phyloP scores from a whole-genome alignment of 495 filamentous ascomycete species.

The Zalerion maritima region DNA sequence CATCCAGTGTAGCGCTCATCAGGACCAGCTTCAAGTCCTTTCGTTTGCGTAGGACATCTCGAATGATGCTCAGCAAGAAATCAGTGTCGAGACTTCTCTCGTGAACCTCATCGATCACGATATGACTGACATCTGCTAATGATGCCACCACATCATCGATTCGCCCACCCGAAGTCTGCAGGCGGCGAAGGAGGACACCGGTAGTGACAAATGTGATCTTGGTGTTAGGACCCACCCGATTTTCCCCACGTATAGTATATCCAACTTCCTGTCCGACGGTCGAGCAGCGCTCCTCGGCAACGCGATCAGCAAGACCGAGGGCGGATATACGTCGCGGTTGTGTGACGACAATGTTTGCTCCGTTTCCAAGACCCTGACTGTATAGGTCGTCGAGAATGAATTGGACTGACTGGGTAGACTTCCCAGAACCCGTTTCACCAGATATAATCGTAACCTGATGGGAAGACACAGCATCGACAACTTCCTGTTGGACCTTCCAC shows the following conservation, averaged over 20 bases:
- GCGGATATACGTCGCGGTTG: conserved; percentile 93
- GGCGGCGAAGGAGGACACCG: conserved; percentile 77
- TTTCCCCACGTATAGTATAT: conserved; percentile 89
- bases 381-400: conserved; percentile 92
- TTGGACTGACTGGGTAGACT: conserved; percentile 93
- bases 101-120: conserved; percentile 95
- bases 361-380: conserved; percentile 50
- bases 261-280: conserved; percentile 78
- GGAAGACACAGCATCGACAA: conserved; percentile 53
- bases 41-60: conserved; percentile 61
- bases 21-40: conserved; percentile 82
- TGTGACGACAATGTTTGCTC: conserved; percentile 88
- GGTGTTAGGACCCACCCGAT: conserved; percentile 47
- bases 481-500: conserved; percentile 65
- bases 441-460: conserved; percentile 91
- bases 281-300: conserved; percentile 78
- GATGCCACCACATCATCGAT: conserved; percentile 63
- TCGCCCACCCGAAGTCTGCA: conserved; percentile 73
- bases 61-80: conserved; percentile 78
- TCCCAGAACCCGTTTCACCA: conserved; percentile 91
- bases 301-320: conserved; percentile 82
- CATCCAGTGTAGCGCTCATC: conserved; percentile 97
- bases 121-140: conserved; percentile 79
- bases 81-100: conserved; percentile 92
- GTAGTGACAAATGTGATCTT: conserved; percentile 95